A percentile compares a stretch with the other conserved stretches of the same genome.
Evolutionary conservation across 1,284 basidiomycete species (phyloP).

Genomic region (Tremellales sp.): DNA sequence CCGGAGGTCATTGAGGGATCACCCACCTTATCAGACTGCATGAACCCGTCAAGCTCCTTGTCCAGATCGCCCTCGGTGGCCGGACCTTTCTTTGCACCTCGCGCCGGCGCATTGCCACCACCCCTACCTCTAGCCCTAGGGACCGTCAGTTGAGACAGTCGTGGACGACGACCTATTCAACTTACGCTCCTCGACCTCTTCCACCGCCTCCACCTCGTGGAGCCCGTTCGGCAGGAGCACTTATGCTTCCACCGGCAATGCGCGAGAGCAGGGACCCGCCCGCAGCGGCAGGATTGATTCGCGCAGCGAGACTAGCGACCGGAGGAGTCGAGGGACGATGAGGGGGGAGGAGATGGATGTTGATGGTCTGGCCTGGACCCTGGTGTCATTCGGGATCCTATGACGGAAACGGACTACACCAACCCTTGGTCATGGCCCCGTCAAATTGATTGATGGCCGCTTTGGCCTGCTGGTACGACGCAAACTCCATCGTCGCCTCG

Average conservation of each 20-base stretch:
- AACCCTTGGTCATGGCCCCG: conserved; percentile 87
- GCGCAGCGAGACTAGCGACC: conserved; percentile 1
- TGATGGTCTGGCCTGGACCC: conserved; percentile 70
- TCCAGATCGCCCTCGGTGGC: conserved; percentile 81
- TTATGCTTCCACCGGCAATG: conserved; percentile 15
- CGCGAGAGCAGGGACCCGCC: conserved; percentile 27
- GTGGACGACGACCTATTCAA: neutral
- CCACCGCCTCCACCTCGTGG: conserved; percentile 11
- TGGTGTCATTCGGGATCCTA: neutral
- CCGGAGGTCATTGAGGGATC: neutral
- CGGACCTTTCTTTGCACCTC: conserved; percentile 52
- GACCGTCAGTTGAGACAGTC: neutral
- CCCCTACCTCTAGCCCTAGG: conserved; percentile 40
- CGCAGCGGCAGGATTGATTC: neutral
- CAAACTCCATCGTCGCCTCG: conserved; percentile 75
- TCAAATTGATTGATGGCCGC: conserved; percentile 81
- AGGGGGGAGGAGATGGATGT: conserved; percentile 57
- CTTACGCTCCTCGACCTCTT: conserved; percentile 32
- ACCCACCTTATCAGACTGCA: conserved; percentile 59
- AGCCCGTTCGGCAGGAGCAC: conserved; percentile 3
- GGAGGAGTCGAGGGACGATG: conserved; percentile 9
- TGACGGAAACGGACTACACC: conserved; percentile 5
- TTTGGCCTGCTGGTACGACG: conserved; percentile 71
- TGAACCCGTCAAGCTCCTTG: conserved; percentile 85
- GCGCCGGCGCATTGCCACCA: conserved; percentile 34